A percentile compares a stretch with the other conserved stretches of the same genome.
These are phyloP conservation scores for Huntiella moniliformis DNA, from an alignment of 2,329 filamentous ascomycete genomes.

Conservation along the genomic window DNA sequence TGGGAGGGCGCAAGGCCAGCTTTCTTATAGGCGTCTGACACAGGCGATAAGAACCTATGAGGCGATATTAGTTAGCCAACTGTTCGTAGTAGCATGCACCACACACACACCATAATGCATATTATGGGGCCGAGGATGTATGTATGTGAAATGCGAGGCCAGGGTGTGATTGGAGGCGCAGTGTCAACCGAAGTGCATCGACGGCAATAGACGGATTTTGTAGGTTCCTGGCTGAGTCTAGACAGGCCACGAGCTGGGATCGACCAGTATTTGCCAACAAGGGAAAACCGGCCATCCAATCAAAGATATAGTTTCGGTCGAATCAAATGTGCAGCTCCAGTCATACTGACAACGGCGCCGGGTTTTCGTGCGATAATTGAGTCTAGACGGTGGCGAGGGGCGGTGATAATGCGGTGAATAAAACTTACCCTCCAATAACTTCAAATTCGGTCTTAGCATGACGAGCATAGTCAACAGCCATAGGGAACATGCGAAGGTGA, in stretches of 20 bases:
- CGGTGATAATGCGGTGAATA: too few relatives aligned
- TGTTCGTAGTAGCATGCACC: background rate
- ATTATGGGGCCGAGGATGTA: too few relatives aligned
- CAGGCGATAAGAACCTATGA: conserved; percentile 21
- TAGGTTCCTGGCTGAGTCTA: too few relatives aligned
- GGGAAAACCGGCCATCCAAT: too few relatives aligned
- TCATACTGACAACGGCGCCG: too few relatives aligned
- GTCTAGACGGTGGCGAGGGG: too few relatives aligned
- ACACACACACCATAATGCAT: too few relatives aligned
- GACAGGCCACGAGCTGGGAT: too few relatives aligned
- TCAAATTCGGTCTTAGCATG: conserved; percentile 40
- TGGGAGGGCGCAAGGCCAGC: conserved; percentile 21
- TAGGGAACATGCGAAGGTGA: conserved; percentile 74
- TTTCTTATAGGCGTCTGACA: conserved; percentile 21
- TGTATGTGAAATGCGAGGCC: background rate
- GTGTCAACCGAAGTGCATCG: background rate
- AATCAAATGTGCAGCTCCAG: too few relatives aligned
- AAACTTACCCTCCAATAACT: conserved; percentile 57
- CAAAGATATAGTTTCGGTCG: too few relatives aligned
- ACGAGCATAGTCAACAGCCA: conserved; percentile 63
- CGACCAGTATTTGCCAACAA: too few relatives aligned
- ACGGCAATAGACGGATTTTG: background rate
- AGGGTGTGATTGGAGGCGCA: background rate
- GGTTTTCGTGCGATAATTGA: too few relatives aligned
- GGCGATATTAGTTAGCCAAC: background rate